Conservation (phyloP, 1,284 basidiomycete species). For the Ceraceosorus bombacis region DNA sequence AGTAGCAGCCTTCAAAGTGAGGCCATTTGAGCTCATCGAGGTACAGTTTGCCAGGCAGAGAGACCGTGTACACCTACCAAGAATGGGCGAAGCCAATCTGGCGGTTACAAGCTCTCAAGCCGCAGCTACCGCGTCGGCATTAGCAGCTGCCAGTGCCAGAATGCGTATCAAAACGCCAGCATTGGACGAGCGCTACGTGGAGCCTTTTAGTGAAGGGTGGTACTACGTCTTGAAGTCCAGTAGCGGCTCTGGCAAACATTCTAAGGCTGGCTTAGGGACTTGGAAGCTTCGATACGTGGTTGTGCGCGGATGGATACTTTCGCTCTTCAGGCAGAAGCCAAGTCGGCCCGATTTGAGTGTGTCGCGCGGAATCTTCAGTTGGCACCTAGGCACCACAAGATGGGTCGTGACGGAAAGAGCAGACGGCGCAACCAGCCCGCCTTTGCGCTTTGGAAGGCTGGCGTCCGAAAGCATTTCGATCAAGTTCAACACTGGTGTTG, state of each 20-base stretch:
- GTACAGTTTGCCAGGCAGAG: conserved; percentile 25
- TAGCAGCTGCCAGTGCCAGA: not conserved
- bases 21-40: conserved; percentile 34
- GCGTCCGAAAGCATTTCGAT: conserved; percentile 5
- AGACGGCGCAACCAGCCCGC: conserved; percentile 16
- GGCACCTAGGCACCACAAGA: conserved; percentile 16
- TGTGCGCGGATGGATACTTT: conserved; percentile 25
- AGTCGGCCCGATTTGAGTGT: conserved; percentile 11
- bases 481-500: not conserved
- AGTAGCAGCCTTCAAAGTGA: conserved; percentile 19
- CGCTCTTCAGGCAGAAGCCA: conserved; percentile 25
- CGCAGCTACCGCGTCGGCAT: conserved; percentile 10
- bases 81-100: not conserved
- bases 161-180: not conserved
- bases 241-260: conserved; percentile 9
- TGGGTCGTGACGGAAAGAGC: conserved; percentile 17
- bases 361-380: conserved; percentile 12
- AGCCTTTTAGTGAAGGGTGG: conserved; percentile 36
- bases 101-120: not conserved
- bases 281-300: conserved; percentile 37
- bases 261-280: conserved; percentile 17
- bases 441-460: conserved; percentile 6
- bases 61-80: conserved; percentile 25
- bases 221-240: conserved; percentile 29
- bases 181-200: conserved; percentile 14